Conservation (phyloP, 1,139 yeast genomes). For the Geotrichum klebahnii region DNA sequence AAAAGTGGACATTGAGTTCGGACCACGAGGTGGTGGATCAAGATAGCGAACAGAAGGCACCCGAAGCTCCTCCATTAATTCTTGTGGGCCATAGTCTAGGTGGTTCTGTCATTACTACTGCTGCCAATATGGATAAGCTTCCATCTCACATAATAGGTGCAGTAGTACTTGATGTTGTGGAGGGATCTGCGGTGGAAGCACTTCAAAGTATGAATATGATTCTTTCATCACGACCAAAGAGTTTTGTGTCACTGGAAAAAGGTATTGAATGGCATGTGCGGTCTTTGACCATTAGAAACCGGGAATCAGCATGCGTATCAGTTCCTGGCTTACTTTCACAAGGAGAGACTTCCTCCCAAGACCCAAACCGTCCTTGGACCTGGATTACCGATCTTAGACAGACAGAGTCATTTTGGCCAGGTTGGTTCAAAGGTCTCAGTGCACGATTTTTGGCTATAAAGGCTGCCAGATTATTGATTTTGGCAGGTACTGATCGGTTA, state of each 20-base stretch:
- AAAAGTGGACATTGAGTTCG: constrained; percentile 26
- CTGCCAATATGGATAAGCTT: constrained; percentile 25
- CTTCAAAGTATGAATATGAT: constrained; percentile 62
- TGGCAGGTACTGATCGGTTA: constrained; percentile 88
- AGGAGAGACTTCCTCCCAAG: constrained; percentile 23
- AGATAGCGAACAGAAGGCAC: no score
- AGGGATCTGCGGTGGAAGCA: constrained; percentile 79
- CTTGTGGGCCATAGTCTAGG: constrained; percentile 91
- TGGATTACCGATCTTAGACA: constrained; percentile 64
- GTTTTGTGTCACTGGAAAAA: constrained; percentile 48
- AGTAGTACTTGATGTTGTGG: constrained; percentile 83
- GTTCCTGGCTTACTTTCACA: constrained; percentile 59
- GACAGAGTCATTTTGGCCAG: constrained; percentile 68
- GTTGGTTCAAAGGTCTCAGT: constrained; percentile 80
- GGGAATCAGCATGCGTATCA: constrained; percentile 64
- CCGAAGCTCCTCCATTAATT: constrained; percentile 34
- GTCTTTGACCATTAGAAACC: constrained; percentile 49
- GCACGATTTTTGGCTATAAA: constrained; percentile 52
- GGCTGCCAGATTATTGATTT: constrained; percentile 64
- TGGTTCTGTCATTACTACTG: constrained; percentile 71
- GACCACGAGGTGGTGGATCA: constrained; percentile 2
- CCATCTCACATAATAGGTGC: constrained; percentile 48
- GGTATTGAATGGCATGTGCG: constrained; percentile 84
- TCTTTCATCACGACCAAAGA: constrained; percentile 56
- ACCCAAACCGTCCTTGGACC: constrained; percentile 30